Evolutionary conservation across 2,329 filamentous ascomycete species (phyloP), one percentile per base, ranked within the genome.

Genomic region (Pseudogymnoascus pannorum): DNA sequence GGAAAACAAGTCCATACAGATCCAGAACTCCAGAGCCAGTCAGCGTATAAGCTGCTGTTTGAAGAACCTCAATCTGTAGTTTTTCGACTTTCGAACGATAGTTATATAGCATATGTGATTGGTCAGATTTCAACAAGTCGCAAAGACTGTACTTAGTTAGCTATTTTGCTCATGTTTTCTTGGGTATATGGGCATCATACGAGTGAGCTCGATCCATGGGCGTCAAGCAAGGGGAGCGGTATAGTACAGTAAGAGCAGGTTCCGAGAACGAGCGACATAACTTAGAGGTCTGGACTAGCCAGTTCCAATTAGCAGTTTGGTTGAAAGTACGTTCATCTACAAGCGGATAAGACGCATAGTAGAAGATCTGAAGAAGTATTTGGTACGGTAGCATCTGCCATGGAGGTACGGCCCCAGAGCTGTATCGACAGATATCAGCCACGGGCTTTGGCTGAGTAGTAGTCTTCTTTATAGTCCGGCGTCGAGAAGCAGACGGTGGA

Each of bases 181-280:
- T 74, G 4, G 16, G 18, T 7, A 57, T 33, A 18, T 18, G 14
- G 8, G 14, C 69, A 14, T 81, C 68, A 18, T 84, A 71, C 38
- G 75, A 72, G 64, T 78, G 78, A 11, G 76, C 76, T 64, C 81
- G 79, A 33, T 74, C 72, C 35, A 78, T 73, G 1, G 80, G 78
- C 62, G 81, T 78, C 48, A 94, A 76, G 1, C 86, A 85, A 7
- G 89, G 89, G 4, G 79, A 83, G 54, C 81, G 78, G 71, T 94
- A 94, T 4, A 95, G 77, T 1, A 84, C 87, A 4, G 85, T 85
- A 58, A 94, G 74, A 1, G 89, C 89, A 4, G 91, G 87, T 67
- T 92, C 89, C 0, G 82, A 76, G 62, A 92, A 91, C 2, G 79
- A 72, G 58, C 78, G 82, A 66, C 87, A 92, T 14, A 85, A 75